Evolutionary conservation across 352 stramenopile genomes (phyloP).

Genomic region (Globisporangium viniferum): DNA sequence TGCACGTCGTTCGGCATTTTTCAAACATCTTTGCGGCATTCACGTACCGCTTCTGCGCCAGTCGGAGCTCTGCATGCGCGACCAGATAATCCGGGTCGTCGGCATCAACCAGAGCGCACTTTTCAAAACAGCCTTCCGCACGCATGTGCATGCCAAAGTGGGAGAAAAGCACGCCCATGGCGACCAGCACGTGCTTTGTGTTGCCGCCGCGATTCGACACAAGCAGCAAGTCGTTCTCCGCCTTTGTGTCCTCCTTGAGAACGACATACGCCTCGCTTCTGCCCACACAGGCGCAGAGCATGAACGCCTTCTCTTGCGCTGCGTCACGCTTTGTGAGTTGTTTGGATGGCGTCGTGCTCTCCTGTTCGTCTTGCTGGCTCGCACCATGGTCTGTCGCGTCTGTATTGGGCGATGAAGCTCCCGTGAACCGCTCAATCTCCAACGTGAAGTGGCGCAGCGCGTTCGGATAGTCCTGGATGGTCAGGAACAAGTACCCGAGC

Average conservation of each 20-base stretch:
- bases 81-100: slow-evolving; percentile 44
- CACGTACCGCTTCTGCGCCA: slow-evolving; percentile 40
- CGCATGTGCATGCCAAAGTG: slow-evolving; percentile 53
- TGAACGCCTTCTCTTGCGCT: slow-evolving; percentile 29
- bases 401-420: slow-evolving; percentile 1
- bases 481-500: slow-evolving; percentile 43
- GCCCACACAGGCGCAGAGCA: slow-evolving; percentile 41
- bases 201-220: slow-evolving; percentile 40
- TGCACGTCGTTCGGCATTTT: slow-evolving; percentile 28
- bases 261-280: slow-evolving; percentile 32
- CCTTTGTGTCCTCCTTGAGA: slow-evolving; percentile 26
- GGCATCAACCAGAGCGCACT: slow-evolving; percentile 27
- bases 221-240: slow-evolving; percentile 32
- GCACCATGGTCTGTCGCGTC: background rate
- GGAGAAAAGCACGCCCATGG: slow-evolving; percentile 54
- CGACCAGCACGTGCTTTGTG: slow-evolving; percentile 22
- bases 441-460: slow-evolving; percentile 36
- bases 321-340: background rate
- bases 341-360: background rate
- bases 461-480: slow-evolving; percentile 24
- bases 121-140: slow-evolving; percentile 42
- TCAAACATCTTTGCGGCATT: slow-evolving; percentile 35
- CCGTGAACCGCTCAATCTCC: slow-evolving; percentile 34
- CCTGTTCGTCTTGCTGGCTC: background rate
- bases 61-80: slow-evolving; percentile 41